Conservation (phyloP, 441 rosid genomes). For the Hura crepitans region DNA sequence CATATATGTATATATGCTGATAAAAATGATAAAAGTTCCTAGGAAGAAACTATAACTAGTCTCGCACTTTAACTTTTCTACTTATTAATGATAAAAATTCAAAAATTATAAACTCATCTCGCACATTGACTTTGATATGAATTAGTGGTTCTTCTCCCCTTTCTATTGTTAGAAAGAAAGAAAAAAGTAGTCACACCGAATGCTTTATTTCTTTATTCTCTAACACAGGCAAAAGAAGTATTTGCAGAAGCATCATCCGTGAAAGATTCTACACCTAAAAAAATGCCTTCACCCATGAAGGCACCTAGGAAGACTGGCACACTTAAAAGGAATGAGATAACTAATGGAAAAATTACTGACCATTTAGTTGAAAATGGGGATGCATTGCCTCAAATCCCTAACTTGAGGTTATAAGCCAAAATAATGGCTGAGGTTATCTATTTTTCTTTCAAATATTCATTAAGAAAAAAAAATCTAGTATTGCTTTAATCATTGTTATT, state of each 20-base stretch:
- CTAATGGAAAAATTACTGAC: constrained; percentile 30
- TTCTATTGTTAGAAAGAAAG: too few species aligned
- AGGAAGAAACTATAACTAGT: too few species aligned
- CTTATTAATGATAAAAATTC: too few species aligned
- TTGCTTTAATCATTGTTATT: neutral
- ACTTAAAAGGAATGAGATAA: constrained; percentile 23
- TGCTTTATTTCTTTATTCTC: constrained; percentile 9
- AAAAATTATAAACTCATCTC: too few species aligned
- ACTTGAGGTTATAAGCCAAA: constrained; percentile 76
- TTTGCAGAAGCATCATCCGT: constrained; percentile 45
- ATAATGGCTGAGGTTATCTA: constrained; percentile 60
- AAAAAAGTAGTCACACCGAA: too few species aligned
- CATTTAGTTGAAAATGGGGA: constrained; percentile 23
- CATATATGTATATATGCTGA: too few species aligned
- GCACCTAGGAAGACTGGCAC: constrained; percentile 14
- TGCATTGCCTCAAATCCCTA: constrained; percentile 44
- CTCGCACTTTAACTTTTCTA: too few species aligned
- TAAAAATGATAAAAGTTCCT: too few species aligned
- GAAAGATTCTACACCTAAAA: constrained; percentile 40
- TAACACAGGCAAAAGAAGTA: constrained; percentile 34
- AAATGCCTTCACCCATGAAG: constrained; percentile 7
- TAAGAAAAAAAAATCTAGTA: neutral
- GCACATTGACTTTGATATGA: too few species aligned
- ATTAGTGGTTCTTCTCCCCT: too few species aligned
- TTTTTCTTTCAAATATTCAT: constrained; percentile 3